phyloP scores from a whole-genome alignment of 768 basidiomycete genomes.

The Phlebiopsis gigantea region DNA sequence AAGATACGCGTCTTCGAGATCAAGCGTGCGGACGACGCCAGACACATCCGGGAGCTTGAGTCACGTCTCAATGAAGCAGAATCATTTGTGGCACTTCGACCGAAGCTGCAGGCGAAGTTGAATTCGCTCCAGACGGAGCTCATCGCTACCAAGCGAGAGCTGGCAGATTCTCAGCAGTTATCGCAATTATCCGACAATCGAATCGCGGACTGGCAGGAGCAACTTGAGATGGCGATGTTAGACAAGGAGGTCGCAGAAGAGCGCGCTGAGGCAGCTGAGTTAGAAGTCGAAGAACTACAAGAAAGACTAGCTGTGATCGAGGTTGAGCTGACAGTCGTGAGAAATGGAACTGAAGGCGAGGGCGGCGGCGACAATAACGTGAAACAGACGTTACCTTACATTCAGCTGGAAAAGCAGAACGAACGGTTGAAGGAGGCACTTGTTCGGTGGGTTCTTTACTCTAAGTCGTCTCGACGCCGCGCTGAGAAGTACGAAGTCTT shows the following conservation, averaged over 20 bases:
- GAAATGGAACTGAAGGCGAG: constrained; percentile 42
- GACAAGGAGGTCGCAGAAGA: constrained; percentile 98
- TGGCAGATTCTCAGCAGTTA: constrained; percentile 75
- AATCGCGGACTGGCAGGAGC: constrained; percentile 76
- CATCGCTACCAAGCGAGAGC: constrained; percentile 64
- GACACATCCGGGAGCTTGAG: constrained; percentile 81
- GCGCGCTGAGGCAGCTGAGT: constrained; percentile 72
- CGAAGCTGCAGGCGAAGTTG: constrained; percentile 88
- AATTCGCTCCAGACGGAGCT: constrained; percentile 77
- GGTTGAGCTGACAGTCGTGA: constrained; percentile 78
- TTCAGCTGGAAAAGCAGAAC: constrained; percentile 96
- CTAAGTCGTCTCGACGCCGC: background rate
- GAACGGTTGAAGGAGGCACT: constrained; percentile 93
- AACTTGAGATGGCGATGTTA: constrained; percentile 90
- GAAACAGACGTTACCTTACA: constrained; percentile 60
- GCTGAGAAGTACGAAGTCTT: constrained; percentile 44
- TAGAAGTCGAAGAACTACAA: constrained; percentile 71
- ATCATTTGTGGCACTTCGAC: constrained; percentile 75
- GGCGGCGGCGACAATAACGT: constrained; percentile 28
- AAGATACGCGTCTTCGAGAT: constrained; percentile 83
- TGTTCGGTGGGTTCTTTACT: constrained; percentile 50
- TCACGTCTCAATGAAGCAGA: constrained; percentile 80
- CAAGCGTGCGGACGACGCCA: constrained; percentile 81
- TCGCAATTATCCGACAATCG: constrained; percentile 64
- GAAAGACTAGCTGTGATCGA: constrained; percentile 77